Evolutionary conservation across 352 stramenopile genomes (phyloP).

Genomic region (Blastocystis hominis): DNA sequence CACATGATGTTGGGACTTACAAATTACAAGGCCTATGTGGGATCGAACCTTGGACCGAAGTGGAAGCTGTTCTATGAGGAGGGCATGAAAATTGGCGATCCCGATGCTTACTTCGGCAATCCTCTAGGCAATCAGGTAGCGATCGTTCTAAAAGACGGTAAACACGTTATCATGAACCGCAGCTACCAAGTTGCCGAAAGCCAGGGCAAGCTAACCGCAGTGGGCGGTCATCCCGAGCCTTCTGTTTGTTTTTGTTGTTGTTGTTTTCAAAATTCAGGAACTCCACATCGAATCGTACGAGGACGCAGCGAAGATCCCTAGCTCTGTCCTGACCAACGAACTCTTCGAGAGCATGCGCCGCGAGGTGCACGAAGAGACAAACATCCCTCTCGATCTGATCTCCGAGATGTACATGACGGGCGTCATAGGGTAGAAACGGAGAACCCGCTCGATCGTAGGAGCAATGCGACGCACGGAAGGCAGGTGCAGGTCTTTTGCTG

Average conservation of each 20-base stretch:
- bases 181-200: constrained; percentile 38
- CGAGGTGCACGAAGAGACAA: constrained; percentile 40
- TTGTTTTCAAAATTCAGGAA: neutral
- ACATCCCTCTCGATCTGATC: neutral
- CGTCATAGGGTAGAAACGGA: neutral
- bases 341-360: constrained; percentile 34
- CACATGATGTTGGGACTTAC: neutral
- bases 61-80: constrained; percentile 24
- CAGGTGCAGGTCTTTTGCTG: constrained; percentile 44
- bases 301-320: neutral
- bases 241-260: neutral
- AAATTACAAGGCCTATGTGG: constrained; percentile 46
- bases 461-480: constrained; percentile 17
- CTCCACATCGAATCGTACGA: neutral
- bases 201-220: neutral
- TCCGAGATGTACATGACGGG: constrained; percentile 36
- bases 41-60: constrained; percentile 14
- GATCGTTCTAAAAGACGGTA: neutral
- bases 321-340: neutral
- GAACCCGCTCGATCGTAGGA: neutral
- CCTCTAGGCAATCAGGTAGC: constrained; percentile 4
- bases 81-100: neutral
- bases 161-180: constrained; percentile 37
- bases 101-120: constrained; percentile 19
- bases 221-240: constrained; percentile 34